Evolutionary conservation across 495 filamentous ascomycete genomes (phyloP), one percentile per base, ranked within the genome.

Genomic region (Podospora sp.): DNA sequence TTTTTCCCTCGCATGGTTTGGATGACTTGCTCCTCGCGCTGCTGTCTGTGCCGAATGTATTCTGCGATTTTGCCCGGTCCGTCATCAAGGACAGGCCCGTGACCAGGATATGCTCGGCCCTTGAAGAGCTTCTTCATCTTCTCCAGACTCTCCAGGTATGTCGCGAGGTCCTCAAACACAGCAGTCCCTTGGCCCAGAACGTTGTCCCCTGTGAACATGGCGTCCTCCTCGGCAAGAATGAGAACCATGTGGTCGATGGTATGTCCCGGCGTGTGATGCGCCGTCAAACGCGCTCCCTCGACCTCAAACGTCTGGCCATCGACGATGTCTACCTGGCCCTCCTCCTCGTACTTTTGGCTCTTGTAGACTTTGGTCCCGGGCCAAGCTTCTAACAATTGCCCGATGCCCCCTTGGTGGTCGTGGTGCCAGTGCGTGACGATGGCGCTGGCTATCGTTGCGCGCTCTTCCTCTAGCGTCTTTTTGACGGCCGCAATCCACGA

Each of bases 201-300:
- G 71, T 95, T 97, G 72, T 99, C 95, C 49, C 92, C 95, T 0
- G 94, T 97, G 77, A 99, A 97, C 74, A 98, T 84, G 9, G 92
- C 92, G 73, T 91, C 85, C 72, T 95, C 91, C 71, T 96, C 90
- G 67, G 89, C 83, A 12, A 92, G 71, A 22, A 89, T 65, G 64
- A 95, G 85, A 26, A 83, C 86, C 86, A 95, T 90, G 76, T 98
- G 95, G 72, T 99, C 95, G 1, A 76, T 78, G 0, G 95, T 90
- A 75, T 99, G 95, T 1, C 95, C 95, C 0, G 95, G 95, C 0
- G 90, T 91, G 76, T 92, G 84, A 7, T 88, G 79, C 1, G 93
- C 93, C 2, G 80, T 87, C 35, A 99, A 72, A 0, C 89, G 92
- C 1, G 89, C 93, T 6, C 93, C 95, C 33, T 91, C 87, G 0